phyloP scores from a whole-genome alignment of 345 rosid genomes.

The Cardamine resedifolia region DNA sequence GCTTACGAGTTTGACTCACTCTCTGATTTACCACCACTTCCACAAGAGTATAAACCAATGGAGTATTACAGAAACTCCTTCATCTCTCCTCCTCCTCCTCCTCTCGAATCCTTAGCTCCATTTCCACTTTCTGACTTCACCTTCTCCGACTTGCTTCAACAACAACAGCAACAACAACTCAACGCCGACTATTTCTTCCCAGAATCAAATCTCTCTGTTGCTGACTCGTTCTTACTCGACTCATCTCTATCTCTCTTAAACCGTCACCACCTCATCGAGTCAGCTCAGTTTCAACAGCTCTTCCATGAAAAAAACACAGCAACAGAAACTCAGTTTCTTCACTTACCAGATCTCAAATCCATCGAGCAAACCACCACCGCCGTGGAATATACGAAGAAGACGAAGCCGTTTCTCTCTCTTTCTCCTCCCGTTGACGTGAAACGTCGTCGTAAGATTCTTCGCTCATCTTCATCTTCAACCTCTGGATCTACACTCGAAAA shows the following conservation, averaged over 20 bases:
- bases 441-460: constrained; percentile 17
- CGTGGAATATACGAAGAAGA: neutral
- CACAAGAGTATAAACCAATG: constrained; percentile 19
- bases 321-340: neutral
- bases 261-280: constrained; percentile 9
- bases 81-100: neutral
- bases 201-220: no score
- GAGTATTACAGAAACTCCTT: constrained; percentile 6
- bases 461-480: constrained; percentile 1
- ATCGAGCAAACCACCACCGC: constrained; percentile 14
- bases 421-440: neutral
- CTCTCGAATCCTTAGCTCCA: constrained; percentile 23
- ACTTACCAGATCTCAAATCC: constrained; percentile 29
- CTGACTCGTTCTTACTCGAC: constrained; percentile 5
- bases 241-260: constrained; percentile 5
- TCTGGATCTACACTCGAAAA: neutral
- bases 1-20: constrained; percentile 24
- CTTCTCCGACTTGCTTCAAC: constrained; percentile 6
- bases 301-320: neutral
- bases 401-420: neutral
- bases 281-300: constrained; percentile 14
- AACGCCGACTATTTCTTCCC: no score
- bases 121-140: constrained; percentile 34
- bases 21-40: constrained; percentile 36
- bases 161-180: constrained; percentile 1